Base-by-base conservation (phyloP, 1,284 basidiomycete species). In the Coriolopsis trogii region DNA sequence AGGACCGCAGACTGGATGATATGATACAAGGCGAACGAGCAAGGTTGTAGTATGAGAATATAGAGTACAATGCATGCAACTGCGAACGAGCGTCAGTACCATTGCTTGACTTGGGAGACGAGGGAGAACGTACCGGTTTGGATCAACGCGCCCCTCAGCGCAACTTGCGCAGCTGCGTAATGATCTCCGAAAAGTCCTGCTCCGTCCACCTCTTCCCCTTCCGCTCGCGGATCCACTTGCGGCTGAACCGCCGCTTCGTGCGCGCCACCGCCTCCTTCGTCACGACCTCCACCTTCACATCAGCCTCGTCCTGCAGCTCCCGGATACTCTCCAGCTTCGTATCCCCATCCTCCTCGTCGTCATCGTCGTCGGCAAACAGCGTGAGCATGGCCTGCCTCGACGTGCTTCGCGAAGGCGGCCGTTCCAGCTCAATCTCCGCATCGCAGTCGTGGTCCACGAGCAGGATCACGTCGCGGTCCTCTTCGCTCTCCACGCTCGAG, bases 221-320 rank as follows among this genome's bases (percentile, higher is more conserved):
- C 40, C 51, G 45, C 45, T 61, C 59, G 49, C 59, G 59, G 3
- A 61, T 36, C 59, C 59, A 61, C 43, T 61, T 58, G 34, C 56
- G 56, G 49, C 56, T 61, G 46, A 44, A 56, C 5, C 59, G 59
- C 45, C 52, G 44, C 52, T 44, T 46, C 43, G 57, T 44, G n/a
- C 57, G 57, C 38, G 48, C 48, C 3, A 48, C 51, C 18, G 54
- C 53, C 39, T 55, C 46, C 37, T 48, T 49, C 38, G 44, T 42
- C 12, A 56, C 50, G 30, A 53, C 41, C 50, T 53, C 50, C 15
- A 60, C 52, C 38, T 50, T 33, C 16, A 57, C 48, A 15, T 56
- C 52, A 2, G 45, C 43, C 8, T 23, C 21, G 23, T n/a, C n/a
- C n/a, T n/a, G n/a, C n/a, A n/a, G n/a, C n/a, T n/a, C n/a, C n/a